Evolutionary conservation across 805 yeast genomes (phyloP).

Genomic region (Candida nemodendra): DNA sequence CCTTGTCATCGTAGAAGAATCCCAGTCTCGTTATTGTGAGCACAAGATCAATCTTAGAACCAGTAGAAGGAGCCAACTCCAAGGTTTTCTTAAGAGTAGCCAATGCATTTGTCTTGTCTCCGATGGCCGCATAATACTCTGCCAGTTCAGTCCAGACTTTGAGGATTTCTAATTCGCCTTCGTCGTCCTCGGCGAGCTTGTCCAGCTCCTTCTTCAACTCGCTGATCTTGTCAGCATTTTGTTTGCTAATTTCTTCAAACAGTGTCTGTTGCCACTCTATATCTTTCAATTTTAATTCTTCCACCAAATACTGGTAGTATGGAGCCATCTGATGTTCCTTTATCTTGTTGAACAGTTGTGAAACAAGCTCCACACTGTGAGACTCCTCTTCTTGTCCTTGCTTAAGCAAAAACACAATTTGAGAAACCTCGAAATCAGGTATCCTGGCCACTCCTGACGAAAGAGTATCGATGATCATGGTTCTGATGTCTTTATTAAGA

Average conservation of each 20-base stretch:
- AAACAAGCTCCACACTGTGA: constrained; percentile 32
- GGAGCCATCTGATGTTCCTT: constrained; percentile 71
- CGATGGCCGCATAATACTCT: constrained; percentile 81
- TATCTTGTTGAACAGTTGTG: constrained; percentile 53
- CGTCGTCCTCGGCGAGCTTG: constrained; percentile 64
- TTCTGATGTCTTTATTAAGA: too few relatives aligned
- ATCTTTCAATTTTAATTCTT: constrained; percentile 38
- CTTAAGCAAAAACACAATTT: constrained; percentile 66
- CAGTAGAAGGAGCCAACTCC: constrained; percentile 80
- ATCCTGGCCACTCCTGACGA: constrained; percentile 55
- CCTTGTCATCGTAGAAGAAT: constrained; percentile 81
- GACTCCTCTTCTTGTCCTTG: constrained; percentile 18
- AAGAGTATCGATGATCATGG: constrained; percentile 37
- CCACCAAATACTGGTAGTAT: constrained; percentile 67
- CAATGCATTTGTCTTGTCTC: constrained; percentile 73
- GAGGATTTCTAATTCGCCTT: constrained; percentile 82
- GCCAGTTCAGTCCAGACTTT: constrained; percentile 79
- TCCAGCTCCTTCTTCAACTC: constrained; percentile 53
- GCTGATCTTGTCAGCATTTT: constrained; percentile 55
- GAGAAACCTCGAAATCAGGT: constrained; percentile 84
- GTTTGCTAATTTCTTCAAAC: constrained; percentile 48
- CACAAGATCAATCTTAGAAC: constrained; percentile 83
- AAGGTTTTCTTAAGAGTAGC: constrained; percentile 67
- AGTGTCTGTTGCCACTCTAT: constrained; percentile 60
- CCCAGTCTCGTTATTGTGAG: constrained; percentile 84